A percentile compares a stretch with the other conserved stretches of the same genome.
Conservation (phyloP, 2,329 filamentous ascomycete species). For the Pseudogymnoascus verrucosus region DNA sequence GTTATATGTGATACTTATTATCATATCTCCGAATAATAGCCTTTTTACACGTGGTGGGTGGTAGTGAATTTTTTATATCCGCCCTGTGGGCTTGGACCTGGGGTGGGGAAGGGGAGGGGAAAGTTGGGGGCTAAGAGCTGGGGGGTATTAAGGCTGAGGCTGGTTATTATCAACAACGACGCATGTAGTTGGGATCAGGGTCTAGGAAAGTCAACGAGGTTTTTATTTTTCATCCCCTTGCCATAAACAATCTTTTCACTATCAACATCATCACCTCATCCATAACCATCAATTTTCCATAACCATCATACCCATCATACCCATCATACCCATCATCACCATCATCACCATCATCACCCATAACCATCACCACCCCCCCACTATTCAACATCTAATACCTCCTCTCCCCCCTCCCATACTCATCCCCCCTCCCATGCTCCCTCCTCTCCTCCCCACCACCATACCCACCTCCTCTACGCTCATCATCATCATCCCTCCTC, state of each 20-base stretch:
- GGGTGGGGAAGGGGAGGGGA: too few relatives aligned
- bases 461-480: neutral
- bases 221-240: neutral
- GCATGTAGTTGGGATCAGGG: neutral
- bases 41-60: too few relatives aligned
- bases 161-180: too few relatives aligned
- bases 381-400: neutral
- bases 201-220: neutral
- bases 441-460: neutral
- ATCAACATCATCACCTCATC: neutral
- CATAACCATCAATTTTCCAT: neutral
- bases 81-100: too few relatives aligned
- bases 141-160: too few relatives aligned
- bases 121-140: too few relatives aligned
- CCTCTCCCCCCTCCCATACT: neutral
- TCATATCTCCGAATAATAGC: too few relatives aligned
- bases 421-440: neutral
- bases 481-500: too few relatives aligned
- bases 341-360: neutral
- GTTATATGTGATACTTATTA: too few relatives aligned
- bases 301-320: neutral
- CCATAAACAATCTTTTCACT: neutral
- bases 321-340: neutral
- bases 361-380: neutral
- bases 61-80: too few relatives aligned